Evolutionary conservation across 805 yeast species (phyloP).

Genomic region (Kluyveromyces lactis): DNA sequence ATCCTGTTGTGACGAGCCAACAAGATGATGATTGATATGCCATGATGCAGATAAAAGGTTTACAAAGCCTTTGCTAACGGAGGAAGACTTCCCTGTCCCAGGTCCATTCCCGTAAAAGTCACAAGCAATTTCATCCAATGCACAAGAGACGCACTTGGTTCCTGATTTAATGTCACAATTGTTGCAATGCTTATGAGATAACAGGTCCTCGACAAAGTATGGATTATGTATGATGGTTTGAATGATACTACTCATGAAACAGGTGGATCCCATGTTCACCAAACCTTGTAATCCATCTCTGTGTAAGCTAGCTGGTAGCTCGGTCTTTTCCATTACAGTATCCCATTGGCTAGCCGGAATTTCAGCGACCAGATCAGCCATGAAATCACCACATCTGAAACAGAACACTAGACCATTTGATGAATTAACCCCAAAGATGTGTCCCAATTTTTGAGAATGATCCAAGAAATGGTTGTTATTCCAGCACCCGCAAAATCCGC

Average conservation of each 20-base stretch:
- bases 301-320: conserved; percentile 35
- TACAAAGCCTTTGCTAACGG: conserved; percentile 50
- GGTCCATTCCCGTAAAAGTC: conserved; percentile 53
- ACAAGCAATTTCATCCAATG: conserved; percentile 68
- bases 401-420: conserved; percentile 65
- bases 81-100: conserved; percentile 23
- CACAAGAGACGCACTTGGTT: conserved; percentile 66
- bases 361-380: conserved; percentile 38
- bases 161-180: conserved; percentile 23
- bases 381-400: conserved; percentile 67
- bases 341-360: conserved; percentile 23
- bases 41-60: conserved; percentile 78
- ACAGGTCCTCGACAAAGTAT: conserved; percentile 64
- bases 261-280: conserved; percentile 92
- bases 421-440: conserved; percentile 60
- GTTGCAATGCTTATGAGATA: conserved; percentile 35
- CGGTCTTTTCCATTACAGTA: conserved; percentile 14
- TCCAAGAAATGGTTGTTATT: conserved; percentile 36
- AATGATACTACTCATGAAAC: conserved; percentile 90
- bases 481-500: conserved; percentile 71
- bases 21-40: conserved; percentile 74
- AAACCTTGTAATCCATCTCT: conserved; percentile 80
- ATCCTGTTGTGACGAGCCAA: conserved; percentile 96
- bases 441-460: conserved; percentile 43
- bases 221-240: conserved; percentile 92